A percentile compares a stretch with the other conserved stretches of the same genome.
These are phyloP conservation scores for Nematodospora valgi DNA, from an alignment of 805 yeast species.

Conservation along the genomic window DNA sequence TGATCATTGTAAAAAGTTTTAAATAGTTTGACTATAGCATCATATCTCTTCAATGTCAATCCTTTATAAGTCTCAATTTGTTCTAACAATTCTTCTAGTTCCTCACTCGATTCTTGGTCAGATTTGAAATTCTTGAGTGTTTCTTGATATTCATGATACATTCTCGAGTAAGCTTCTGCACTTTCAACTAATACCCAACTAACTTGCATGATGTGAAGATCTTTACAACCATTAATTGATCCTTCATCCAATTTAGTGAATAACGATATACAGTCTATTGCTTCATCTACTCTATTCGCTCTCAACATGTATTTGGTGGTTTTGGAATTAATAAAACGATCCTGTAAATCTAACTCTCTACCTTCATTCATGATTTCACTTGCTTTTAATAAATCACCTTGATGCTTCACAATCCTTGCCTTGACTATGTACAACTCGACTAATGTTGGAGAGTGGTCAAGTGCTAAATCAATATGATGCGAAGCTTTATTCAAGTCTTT, in stretches of 20 bases:
- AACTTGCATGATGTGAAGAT: constrained; percentile 86
- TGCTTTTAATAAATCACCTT: constrained; percentile 61
- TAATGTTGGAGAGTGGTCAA: constrained; percentile 74
- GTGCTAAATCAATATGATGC: constrained; percentile 56
- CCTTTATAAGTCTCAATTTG: constrained; percentile 52
- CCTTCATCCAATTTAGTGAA: constrained; percentile 80
- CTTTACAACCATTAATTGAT: constrained; percentile 80
- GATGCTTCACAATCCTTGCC: constrained; percentile 75
- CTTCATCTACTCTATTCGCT: constrained; percentile 70
- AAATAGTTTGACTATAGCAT: constrained; percentile 63
- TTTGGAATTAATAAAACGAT: constrained; percentile 86
- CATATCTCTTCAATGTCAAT: constrained; percentile 74
- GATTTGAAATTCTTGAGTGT: constrained; percentile 8
- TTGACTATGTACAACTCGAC: constrained; percentile 79
- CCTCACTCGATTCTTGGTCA: constrained; percentile 18
- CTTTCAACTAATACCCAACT: constrained; percentile 82
- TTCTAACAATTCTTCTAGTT: constrained; percentile 38
- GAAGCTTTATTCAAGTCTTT: constrained; percentile 54
- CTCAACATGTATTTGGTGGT: constrained; percentile 80
- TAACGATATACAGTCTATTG: constrained; percentile 66
- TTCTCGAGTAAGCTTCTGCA: constrained; percentile 76
- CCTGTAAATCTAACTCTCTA: constrained; percentile 77
- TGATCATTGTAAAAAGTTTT: constrained; percentile 78
- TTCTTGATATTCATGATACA: constrained; percentile 34
- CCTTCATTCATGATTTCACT: constrained; percentile 66